Percentiles rank a stretch among this genome's conserved stretches.
phyloP scores from a whole-genome alignment of 805 yeast species.

The Ascoidea tarda region DNA sequence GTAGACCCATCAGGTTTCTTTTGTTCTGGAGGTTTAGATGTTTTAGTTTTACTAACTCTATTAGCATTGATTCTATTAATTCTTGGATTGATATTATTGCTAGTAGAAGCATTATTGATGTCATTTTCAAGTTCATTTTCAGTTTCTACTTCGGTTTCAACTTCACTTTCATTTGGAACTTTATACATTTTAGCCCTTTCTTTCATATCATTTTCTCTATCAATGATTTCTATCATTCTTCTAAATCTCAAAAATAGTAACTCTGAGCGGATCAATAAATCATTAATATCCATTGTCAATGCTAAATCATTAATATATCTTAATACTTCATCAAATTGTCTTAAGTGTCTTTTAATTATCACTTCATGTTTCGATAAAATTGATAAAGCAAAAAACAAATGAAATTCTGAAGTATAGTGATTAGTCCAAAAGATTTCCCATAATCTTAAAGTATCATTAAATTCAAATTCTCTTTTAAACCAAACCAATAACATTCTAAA shows the following conservation, averaged over 20 bases:
- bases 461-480: constrained; percentile 83
- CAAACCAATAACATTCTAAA: constrained; percentile 92
- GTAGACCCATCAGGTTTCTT: constrained; percentile 14
- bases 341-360: constrained; percentile 58
- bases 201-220: constrained; percentile 27
- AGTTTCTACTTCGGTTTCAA: constrained; percentile 1
- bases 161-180: constrained; percentile 1
- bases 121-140: constrained; percentile 3
- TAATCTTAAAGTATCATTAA: constrained; percentile 61
- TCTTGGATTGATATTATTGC: neutral
- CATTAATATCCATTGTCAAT: constrained; percentile 60
- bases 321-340: constrained; percentile 79
- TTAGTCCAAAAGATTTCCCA: constrained; percentile 95
- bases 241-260: constrained; percentile 66
- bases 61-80: neutral
- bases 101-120: neutral
- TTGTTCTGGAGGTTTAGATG: neutral
- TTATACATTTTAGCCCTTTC: constrained; percentile 2
- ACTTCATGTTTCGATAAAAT: constrained; percentile 79
- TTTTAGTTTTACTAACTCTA: constrained; percentile 12
- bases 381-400: constrained; percentile 75
- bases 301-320: constrained; percentile 87
- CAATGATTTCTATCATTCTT: constrained; percentile 69
- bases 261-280: constrained; percentile 73
- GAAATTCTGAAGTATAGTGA: constrained; percentile 74